These are phyloP conservation scores for Bretziella fagacearum DNA, from an alignment of 2,329 filamentous ascomycete genomes.

Conservation along the genomic window DNA sequence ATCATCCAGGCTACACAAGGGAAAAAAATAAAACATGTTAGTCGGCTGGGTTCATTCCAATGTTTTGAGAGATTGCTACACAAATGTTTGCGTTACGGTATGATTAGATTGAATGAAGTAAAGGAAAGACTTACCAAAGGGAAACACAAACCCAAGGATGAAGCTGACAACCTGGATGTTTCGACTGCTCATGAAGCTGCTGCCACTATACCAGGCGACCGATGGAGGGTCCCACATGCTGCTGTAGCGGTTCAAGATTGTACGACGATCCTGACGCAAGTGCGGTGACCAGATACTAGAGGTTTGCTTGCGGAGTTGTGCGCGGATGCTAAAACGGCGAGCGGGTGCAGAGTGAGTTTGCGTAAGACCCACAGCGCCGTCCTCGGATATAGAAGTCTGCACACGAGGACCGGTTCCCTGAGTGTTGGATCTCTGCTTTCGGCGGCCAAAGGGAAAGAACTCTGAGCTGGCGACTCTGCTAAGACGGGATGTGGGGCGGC, in stretches of 20 bases:
- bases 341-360: conserved; percentile 5
- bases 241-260: conserved; percentile 21
- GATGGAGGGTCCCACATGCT: conserved; percentile 58
- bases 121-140: conserved; percentile 38
- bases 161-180: conserved; percentile 64
- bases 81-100: conserved; percentile 15
- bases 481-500: conserved; percentile 29
- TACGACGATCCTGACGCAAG: conserved; percentile 44
- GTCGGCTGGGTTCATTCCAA: background rate
- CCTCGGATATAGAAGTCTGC: conserved; percentile 23
- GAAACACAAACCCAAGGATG: conserved; percentile 60
- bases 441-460: conserved; percentile 23
- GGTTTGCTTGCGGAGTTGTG: conserved; percentile 27
- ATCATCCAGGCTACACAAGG: conserved; percentile 53
- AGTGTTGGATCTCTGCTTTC: conserved; percentile 26
- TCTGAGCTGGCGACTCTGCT: conserved; percentile 35
- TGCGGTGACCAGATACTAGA: conserved; percentile 60
- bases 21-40: conserved; percentile 1
- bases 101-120: conserved; percentile 4
- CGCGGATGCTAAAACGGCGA: conserved; percentile 11
- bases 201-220: conserved; percentile 45
- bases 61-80: conserved; percentile 1
- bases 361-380: background rate
- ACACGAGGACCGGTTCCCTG: conserved; percentile 24
- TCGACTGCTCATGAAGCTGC: conserved; percentile 43